phyloP scores from a whole-genome alignment of 495 filamentous ascomycete genomes.

The Daldinia grandis region DNA sequence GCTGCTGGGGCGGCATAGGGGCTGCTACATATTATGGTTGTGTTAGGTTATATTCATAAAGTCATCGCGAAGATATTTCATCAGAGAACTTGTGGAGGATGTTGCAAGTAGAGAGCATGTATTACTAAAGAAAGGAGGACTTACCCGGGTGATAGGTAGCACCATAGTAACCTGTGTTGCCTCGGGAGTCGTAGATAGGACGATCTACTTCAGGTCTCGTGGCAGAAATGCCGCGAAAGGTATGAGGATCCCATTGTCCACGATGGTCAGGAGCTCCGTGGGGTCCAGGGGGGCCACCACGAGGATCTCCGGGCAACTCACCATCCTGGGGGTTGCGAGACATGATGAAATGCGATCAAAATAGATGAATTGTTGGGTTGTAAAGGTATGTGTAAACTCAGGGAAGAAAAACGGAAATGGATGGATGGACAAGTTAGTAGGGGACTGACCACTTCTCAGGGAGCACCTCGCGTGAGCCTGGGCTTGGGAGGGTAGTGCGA shows the following conservation, averaged over 20 bases:
- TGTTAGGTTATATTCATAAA: background rate
- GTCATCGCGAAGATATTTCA: background rate
- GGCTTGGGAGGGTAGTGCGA: background rate
- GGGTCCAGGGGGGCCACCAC: background rate
- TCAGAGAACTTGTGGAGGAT: background rate
- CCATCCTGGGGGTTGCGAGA: background rate
- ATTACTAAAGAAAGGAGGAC: background rate
- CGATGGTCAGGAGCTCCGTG: too few species aligned
- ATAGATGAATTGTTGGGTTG: background rate
- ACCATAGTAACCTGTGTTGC: background rate
- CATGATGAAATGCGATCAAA: background rate
- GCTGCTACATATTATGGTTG: background rate
- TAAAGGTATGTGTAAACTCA: background rate
- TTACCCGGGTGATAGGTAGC: background rate
- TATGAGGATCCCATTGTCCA: too few species aligned
- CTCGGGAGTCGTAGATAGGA: background rate
- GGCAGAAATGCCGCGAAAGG: too few species aligned
- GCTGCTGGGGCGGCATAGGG: background rate
- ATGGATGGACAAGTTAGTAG: background rate
- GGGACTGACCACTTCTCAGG: background rate
- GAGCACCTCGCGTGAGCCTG: background rate
- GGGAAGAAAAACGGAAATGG: background rate
- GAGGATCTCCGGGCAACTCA: background rate
- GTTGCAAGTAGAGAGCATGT: background rate
- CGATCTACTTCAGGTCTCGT: too few species aligned